Evolutionary conservation across 805 yeast genomes (phyloP).

Genomic region (Hagleromyces aurorensis): DNA sequence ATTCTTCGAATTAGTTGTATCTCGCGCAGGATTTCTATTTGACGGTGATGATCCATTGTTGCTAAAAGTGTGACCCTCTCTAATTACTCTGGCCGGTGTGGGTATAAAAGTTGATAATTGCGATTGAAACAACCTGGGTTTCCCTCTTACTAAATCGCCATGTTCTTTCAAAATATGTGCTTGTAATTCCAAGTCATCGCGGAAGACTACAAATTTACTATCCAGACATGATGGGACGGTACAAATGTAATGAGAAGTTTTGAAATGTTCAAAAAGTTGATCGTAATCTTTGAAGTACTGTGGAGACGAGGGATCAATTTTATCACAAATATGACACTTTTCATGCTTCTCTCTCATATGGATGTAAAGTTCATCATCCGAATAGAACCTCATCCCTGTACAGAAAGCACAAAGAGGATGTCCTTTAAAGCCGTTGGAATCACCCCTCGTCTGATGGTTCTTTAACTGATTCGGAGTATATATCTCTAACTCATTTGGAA

Average conservation of each 20-base stretch:
- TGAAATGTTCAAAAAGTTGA: conserved; percentile 67
- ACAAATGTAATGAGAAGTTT: conserved; percentile 67
- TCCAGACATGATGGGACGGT: conserved; percentile 72
- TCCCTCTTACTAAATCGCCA: conserved; percentile 25
- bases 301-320: conserved; percentile 49
- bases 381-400: conserved; percentile 64
- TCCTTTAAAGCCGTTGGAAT: conserved; percentile 70
- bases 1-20: conserved; percentile 33
- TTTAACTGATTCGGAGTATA: conserved; percentile 56
- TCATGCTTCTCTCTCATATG: conserved; percentile 85
- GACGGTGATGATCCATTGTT: conserved; percentile 4
- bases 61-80: conserved; percentile 12
- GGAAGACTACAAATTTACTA: conserved; percentile 84
- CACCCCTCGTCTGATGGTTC: conserved; percentile 68
- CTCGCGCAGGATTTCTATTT: conserved; percentile 8
- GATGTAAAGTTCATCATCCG: conserved; percentile 74
- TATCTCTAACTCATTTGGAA: conserved; percentile 59
- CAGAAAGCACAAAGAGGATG: conserved; percentile 89
- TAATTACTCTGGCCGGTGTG: conserved; percentile 24
- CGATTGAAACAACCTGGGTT: conserved; percentile 40
- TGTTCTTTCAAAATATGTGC: conserved; percentile 87
- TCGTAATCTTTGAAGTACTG: conserved; percentile 75
- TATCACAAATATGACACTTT: conserved; percentile 84
- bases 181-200: conserved; percentile 74
- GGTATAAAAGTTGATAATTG: conserved; percentile 54